Conservation (phyloP, 1,284 basidiomycete genomes). For the Grifola frondosa region DNA sequence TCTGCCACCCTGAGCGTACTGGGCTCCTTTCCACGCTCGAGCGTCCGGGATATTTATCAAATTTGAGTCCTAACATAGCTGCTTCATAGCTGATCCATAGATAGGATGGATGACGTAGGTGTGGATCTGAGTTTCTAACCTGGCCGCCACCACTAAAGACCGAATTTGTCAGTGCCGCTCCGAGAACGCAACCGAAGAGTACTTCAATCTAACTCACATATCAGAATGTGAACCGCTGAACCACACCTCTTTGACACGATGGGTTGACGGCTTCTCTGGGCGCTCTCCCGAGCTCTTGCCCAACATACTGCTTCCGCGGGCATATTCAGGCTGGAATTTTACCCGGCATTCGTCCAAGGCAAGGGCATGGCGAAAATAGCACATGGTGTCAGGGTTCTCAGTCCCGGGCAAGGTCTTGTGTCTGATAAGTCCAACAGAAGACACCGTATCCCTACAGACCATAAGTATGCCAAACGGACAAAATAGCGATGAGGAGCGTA, state of each 20-base stretch:
- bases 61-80: too few relatives aligned
- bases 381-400: conserved; percentile 23
- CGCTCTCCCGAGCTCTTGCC: too few relatives aligned
- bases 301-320: not conserved
- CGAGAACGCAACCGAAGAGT: too few relatives aligned
- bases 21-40: too few relatives aligned
- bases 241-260: conserved; percentile 16
- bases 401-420: conserved; percentile 28
- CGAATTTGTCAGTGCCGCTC: too few relatives aligned
- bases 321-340: conserved; percentile 26
- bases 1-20: too few relatives aligned
- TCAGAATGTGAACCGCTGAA: conserved; percentile 13
- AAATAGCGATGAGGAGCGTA: conserved; percentile 12
- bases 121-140: too few relatives aligned
- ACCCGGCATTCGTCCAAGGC: conserved; percentile 29
- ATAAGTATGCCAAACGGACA: not conserved
- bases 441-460: conserved; percentile 42
- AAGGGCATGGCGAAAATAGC: conserved; percentile 32
- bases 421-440: conserved; percentile 33
- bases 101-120: too few relatives aligned
- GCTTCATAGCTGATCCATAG: too few relatives aligned
- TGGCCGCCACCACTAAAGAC: too few relatives aligned
- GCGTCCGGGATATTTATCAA: too few relatives aligned
- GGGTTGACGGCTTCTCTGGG: too few relatives aligned
- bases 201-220: conserved; percentile 2